Percentiles rank a stretch among this genome's conserved stretches.
Conservation (phyloP, 371 early-diverging fungal species). For the Saksenaea oblongispora region DNA sequence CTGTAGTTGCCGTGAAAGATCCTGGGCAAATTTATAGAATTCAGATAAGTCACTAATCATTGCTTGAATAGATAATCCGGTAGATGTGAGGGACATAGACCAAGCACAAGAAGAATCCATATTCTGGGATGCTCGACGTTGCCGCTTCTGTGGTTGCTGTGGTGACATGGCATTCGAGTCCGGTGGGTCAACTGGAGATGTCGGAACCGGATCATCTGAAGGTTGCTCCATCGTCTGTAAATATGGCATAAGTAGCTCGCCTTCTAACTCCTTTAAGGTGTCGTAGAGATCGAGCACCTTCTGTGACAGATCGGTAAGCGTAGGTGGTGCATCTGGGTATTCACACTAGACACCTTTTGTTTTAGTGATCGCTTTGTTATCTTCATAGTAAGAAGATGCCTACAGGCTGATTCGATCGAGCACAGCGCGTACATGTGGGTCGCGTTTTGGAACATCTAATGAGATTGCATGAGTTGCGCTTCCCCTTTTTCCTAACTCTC, state of each 20-base stretch:
- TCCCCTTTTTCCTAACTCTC: background rate
- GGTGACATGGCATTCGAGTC: background rate
- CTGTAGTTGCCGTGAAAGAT: conserved; percentile 33
- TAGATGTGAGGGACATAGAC: conserved; percentile 39
- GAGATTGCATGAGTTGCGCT: background rate
- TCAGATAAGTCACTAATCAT: conserved; percentile 29
- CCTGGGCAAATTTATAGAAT: conserved; percentile 31
- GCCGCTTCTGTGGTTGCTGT: background rate
- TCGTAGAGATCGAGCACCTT: conserved; percentile 48
- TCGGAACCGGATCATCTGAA: background rate
- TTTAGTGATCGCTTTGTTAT: background rate
- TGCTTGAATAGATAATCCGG: conserved; percentile 40
- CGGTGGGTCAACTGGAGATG: background rate
- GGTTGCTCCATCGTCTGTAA: conserved; percentile 19
- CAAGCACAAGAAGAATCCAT: conserved; percentile 28
- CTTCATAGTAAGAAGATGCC: background rate
- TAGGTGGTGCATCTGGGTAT: conserved; percentile 55
- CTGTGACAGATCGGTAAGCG: conserved; percentile 46
- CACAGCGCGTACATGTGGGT: conserved; percentile 50
- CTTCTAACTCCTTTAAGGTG: conserved; percentile 40
- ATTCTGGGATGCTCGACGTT: background rate
- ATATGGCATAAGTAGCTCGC: conserved; percentile 41
- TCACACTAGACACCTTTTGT: conserved; percentile 35
- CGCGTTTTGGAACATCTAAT: conserved; percentile 53
- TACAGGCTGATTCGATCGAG: conserved; percentile 52